Percentiles rank a stretch among this genome's conserved stretches.
These are phyloP conservation scores for Dipteronia sinensis DNA, from an alignment of 345 rosid genomes.

Conservation along the genomic window DNA sequence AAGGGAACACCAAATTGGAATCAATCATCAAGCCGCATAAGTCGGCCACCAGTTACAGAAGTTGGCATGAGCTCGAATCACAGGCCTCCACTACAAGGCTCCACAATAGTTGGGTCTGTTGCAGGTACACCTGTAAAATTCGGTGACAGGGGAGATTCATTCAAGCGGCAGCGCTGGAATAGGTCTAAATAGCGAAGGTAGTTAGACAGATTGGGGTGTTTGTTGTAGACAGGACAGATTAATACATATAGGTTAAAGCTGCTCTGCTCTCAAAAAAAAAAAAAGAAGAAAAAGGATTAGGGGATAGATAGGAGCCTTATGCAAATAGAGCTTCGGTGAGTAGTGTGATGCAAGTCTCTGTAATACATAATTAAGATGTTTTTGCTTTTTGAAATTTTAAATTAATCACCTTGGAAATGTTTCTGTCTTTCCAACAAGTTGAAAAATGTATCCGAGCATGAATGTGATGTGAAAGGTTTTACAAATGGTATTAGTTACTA, in stretches of 20 bases:
- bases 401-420: background rate
- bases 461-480: background rate
- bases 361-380: background rate
- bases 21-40: background rate
- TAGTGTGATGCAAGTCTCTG: no score
- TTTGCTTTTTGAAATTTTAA: background rate
- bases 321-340: no score
- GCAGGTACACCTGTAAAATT: conserved; percentile 24
- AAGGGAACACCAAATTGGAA: conserved; percentile 19
- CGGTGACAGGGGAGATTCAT: conserved; percentile 28
- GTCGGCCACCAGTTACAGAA: conserved; percentile 4
- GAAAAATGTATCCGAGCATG: background rate
- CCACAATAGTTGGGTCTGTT: conserved; percentile 22
- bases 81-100: conserved; percentile 16
- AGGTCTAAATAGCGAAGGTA: conserved; percentile 16
- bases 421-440: background rate
- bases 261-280: background rate
- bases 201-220: background rate
- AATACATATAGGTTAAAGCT: background rate
- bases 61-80: background rate
- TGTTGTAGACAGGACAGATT: conserved; percentile 8
- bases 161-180: conserved; percentile 44
- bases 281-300: no score
- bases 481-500: background rate
- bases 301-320: background rate